Evolutionary conservation across 2,329 filamentous ascomycete genomes (phyloP).

Genomic region (Nemania bipapillata): DNA sequence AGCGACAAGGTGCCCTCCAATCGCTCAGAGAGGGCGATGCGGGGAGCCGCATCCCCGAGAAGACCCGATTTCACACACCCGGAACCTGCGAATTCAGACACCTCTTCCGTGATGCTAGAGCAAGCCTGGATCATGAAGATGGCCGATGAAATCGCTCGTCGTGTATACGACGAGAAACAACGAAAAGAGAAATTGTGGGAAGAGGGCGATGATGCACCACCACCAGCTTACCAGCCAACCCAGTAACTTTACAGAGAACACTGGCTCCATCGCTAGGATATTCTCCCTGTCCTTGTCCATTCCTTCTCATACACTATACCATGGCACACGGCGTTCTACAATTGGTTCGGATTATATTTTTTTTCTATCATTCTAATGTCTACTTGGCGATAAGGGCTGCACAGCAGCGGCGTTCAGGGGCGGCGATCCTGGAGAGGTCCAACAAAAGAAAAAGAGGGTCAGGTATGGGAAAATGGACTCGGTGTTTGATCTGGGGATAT

Average conservation of each 20-base stretch:
- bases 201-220: constrained; percentile 67
- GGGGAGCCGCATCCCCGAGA: constrained; percentile 45
- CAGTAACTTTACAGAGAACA: constrained; percentile 51
- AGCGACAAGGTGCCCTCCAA: constrained; percentile 27
- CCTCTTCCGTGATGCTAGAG: constrained; percentile 72
- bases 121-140: constrained; percentile 93
- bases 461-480: constrained; percentile 18
- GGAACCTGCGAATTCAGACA: constrained; percentile 58
- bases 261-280: constrained; percentile 6
- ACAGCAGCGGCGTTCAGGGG: constrained; percentile 39
- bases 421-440: constrained; percentile 21
- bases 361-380: constrained; percentile 36
- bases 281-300: constrained; percentile 33
- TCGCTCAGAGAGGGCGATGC: constrained; percentile 45
- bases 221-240: constrained; percentile 69
- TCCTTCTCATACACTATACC: constrained; percentile 25
- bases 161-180: constrained; percentile 87
- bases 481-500: constrained; percentile 21
- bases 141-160: constrained; percentile 87
- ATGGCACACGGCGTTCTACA: constrained; percentile 37
- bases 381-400: constrained; percentile 31
- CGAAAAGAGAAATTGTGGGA: constrained; percentile 64
- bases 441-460: constrained; percentile 26
- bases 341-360: constrained; percentile 29
- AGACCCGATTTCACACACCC: constrained; percentile 47